Evolutionary conservation across 2,329 filamentous ascomycete species (phyloP), one percentile per base, ranked within the genome.

Genomic region (Pleoardoris graminearum): DNA sequence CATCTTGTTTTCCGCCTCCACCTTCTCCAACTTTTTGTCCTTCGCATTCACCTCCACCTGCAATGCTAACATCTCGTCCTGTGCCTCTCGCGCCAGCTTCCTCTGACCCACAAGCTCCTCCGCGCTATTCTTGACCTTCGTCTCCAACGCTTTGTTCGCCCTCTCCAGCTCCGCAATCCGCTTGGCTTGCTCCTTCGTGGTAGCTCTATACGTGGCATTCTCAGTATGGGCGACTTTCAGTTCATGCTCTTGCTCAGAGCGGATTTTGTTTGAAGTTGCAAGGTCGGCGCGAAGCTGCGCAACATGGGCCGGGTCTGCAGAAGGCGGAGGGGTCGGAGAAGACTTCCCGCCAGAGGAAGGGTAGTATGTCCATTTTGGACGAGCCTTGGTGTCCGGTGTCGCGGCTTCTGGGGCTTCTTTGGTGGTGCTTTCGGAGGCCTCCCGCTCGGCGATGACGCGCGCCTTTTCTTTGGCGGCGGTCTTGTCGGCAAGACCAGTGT

Each of bases 61-160:
- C 41, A 97, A 76, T 1, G 90, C 87, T 45, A 96, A 86, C 74
- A 96, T 87, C 73, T 99, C 94, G 74, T 97, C 92, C 76, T 97
- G 93, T 48, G 96, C 87, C 66, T 93, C 84, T 78, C 91, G 88
- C 2, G 96, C 82, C 59, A 97, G 77, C 70, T 92, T 90, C 27
- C 86, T 85, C 78, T 97, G 97, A 53, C 86, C 90, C 50, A 82
- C 83, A 27, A 97, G 75, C 77, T 97, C 94, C 64, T 95, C 90
- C 56, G 95, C 90, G 25, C 89, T 80, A 71, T 97, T 93, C 58
- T 84, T 86, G 35, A 96, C 76, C 57, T 86, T 86, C 36, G 85
- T 81, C 44, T 83, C 79, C 16, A 94, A 76, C 2, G 79, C 74
- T 16, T 81, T 79, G 29, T 84, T 82, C 63, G 91, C 86, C 21